Evolutionary conservation across 257 asterid species (phyloP), one percentile per base, ranked within the genome.

Genomic region (Fraxinus pennsylvanica): DNA sequence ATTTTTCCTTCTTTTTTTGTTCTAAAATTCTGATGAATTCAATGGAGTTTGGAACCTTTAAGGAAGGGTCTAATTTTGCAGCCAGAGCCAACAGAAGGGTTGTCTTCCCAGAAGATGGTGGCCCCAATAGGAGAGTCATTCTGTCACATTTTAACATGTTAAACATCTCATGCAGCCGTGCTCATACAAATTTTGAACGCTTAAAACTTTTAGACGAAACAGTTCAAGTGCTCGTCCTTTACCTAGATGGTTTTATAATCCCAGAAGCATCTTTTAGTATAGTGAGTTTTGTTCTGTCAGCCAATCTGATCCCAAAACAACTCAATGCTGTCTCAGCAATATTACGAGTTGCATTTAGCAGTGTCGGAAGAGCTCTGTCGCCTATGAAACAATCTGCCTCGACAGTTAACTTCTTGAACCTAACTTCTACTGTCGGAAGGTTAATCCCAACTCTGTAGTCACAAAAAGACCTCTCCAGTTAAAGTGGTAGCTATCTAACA

Each of bases 31-130:
- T 14, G 67, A 27, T 67, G 41, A 39, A 21, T 22, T 12, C 43
- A 32, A 22, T 38, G 57, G n/a, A 41, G 47, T 69, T 70, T 22
- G 33, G 73, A 79, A 91, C 97, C 97, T 86, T 90, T 75, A 91
- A 85, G 36, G 75, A 77, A 2, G 86, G 83, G 84, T 91, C 97
- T 47, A 91, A 81, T 84, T 82, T 91, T 80, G 93, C 92, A 0
- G 96, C 94, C 4, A 91, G 82, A 82, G 96, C 91, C 85, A 89
- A 79, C 89, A 89, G 66, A 79, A 90, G 92, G 9, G 89, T 86
- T 36, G 97, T 90, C 80, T 91, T 90, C 72, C 97, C 97, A 0
- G 93, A 91, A 0, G 93, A 86, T 0, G 95, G 97, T 21, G 95
- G 92, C 0, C 95, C 95, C 74, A 91, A 77, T 72, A 91, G 73